These are phyloP conservation scores for Juncus effusus DNA, from an alignment of 176 grass and related monocot species.

Conservation along the genomic window DNA sequence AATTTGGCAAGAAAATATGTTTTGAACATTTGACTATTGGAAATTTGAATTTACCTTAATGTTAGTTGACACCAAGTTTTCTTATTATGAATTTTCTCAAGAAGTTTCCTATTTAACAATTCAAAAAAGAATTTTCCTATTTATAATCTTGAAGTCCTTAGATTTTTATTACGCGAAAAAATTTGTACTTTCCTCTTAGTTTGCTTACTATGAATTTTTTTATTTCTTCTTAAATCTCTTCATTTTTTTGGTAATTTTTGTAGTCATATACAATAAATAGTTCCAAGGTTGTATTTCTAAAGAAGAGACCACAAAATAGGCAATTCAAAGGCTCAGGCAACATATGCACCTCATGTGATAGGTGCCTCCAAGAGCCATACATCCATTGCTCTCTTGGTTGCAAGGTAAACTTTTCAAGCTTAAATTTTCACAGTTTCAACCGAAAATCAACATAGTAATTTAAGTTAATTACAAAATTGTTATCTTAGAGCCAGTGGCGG, in stretches of 20 bases:
- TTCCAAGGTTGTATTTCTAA: slow-evolving; percentile 96
- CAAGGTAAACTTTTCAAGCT: slow-evolving; percentile 55
- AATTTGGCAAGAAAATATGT: not conserved
- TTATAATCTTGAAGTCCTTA: not conserved
- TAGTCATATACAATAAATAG: slow-evolving; percentile 98
- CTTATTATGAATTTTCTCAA: slow-evolving; percentile 1
- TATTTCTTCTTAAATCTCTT: slow-evolving; percentile 13
- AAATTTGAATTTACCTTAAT: slow-evolving; percentile 1
- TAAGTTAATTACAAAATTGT: too few relatives aligned
- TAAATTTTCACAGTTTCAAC: not conserved
- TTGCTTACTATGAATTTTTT: too few relatives aligned
- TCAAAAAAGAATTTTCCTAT: not conserved
- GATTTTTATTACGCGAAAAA: too few relatives aligned
- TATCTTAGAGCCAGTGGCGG: too few relatives aligned
- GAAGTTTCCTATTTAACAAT: slow-evolving; percentile 4
- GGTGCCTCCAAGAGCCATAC: slow-evolving; percentile 94
- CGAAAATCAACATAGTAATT: too few relatives aligned
- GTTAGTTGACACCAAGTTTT: not conserved
- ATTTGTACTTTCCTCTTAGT: too few relatives aligned
- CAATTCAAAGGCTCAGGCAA: slow-evolving; percentile 97
- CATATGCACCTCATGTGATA: slow-evolving; percentile 86
- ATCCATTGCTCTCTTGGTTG: slow-evolving; percentile 94
- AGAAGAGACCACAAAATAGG: slow-evolving; percentile 94
- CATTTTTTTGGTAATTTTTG: slow-evolving; percentile 28
- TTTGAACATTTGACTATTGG: not conserved